Conservation (phyloP, 176 grass and related monocot species). For the Aegilops speltoides region DNA sequence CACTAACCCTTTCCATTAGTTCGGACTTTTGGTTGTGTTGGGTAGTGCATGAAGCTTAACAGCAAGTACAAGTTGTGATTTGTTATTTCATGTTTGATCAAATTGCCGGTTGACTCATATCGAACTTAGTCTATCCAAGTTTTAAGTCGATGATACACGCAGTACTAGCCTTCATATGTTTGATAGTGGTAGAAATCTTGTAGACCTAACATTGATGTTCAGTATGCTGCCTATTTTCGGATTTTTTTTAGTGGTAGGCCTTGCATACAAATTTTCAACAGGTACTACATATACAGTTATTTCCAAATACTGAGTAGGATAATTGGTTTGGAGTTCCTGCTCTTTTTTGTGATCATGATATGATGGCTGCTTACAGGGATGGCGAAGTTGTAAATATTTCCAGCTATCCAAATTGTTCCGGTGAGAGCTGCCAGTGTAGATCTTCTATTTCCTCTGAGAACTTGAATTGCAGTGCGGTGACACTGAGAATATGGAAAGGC, state of each 20-base stretch:
- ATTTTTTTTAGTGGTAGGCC: not conserved
- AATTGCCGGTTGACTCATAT: not conserved
- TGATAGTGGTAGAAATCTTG: not conserved
- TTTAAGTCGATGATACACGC: not conserved
- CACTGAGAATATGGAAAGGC: slow-evolving; percentile 67
- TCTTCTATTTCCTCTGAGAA: slow-evolving; percentile 40
- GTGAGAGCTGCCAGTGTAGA: slow-evolving; percentile 69
- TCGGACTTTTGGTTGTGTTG: too few relatives aligned
- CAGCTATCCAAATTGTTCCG: slow-evolving; percentile 61
- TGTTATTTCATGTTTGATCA: not conserved
- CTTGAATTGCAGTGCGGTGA: slow-evolving; percentile 40
- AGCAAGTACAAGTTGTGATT: not conserved
- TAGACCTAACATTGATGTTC: not conserved
- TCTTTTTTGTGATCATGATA: slow-evolving; percentile 14
- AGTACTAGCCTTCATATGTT: not conserved
- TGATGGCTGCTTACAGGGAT: slow-evolving; percentile 49
- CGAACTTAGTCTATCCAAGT: not conserved
- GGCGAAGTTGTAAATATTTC: slow-evolving; percentile 55
- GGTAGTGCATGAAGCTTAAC: too few relatives aligned
- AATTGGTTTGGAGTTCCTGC: not conserved
- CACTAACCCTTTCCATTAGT: too few relatives aligned
- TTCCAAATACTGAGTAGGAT: slow-evolving; percentile 3
- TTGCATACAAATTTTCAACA: not conserved
- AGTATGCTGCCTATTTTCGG: not conserved
- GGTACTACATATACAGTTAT: slow-evolving; percentile 3